These are phyloP conservation scores for Coccomyxa sp. DNA, from an alignment of 139 green algal species.

Conservation along the genomic window DNA sequence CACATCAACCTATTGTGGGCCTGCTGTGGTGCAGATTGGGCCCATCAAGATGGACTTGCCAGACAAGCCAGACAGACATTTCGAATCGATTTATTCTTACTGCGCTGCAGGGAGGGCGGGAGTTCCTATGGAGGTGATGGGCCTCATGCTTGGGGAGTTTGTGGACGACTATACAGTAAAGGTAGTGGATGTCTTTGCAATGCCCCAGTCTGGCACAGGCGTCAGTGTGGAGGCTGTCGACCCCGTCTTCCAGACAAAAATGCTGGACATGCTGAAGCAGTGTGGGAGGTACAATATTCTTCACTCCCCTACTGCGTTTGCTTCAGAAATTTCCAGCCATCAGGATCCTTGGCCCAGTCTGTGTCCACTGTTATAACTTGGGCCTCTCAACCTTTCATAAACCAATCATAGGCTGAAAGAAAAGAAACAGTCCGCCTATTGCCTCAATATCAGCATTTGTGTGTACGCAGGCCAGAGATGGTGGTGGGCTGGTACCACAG, in stretches of 20 bases:
- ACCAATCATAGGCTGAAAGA: too few species aligned
- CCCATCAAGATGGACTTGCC: too few species aligned
- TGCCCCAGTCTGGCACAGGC: constrained; percentile 97
- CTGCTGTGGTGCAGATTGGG: too few species aligned
- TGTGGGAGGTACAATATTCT: constrained; percentile 64
- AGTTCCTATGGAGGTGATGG: constrained; percentile 99
- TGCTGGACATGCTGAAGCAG: constrained; percentile 99
- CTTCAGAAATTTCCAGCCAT: background rate
- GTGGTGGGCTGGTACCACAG: constrained; percentile 99
- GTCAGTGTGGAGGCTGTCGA: constrained; percentile 98
- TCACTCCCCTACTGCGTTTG: background rate
- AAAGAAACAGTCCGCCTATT: too few species aligned
- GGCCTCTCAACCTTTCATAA: too few species aligned
- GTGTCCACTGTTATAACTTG: background rate
- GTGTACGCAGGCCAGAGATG: constrained; percentile 87
- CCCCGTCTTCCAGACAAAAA: constrained; percentile 99
- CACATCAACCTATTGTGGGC: too few species aligned
- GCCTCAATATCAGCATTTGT: too few species aligned
- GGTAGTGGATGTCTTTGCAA: constrained; percentile 99
- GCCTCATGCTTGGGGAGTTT: constrained; percentile 99
- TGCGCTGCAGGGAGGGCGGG: constrained; percentile 80
- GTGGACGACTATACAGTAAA: constrained; percentile 99
- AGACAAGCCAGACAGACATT: background rate
- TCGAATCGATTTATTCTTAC: background rate
- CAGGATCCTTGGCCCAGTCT: background rate